Conservation (phyloP, 2,329 filamentous ascomycete species). For the Penicillium sp. region DNA sequence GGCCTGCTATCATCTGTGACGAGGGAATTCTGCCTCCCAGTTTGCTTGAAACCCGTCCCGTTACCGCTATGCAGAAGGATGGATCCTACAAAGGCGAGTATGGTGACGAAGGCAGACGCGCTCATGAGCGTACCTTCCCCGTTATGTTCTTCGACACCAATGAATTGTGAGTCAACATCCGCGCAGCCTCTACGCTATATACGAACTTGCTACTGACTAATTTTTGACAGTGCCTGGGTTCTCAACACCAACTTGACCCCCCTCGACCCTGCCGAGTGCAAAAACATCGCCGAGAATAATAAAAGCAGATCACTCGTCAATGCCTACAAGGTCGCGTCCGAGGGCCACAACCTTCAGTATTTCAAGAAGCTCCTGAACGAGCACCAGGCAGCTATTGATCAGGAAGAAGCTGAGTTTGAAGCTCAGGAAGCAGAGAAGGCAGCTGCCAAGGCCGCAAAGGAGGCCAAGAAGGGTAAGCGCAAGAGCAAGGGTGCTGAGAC, state of each 20-base stretch:
- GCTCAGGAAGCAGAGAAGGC: slow-evolving; percentile 60
- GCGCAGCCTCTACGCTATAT: neutral
- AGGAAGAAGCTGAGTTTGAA: slow-evolving; percentile 51
- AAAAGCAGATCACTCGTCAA: slow-evolving; percentile 80
- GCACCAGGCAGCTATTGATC: slow-evolving; percentile 56
- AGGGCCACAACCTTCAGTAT: slow-evolving; percentile 73
- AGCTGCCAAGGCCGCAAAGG: slow-evolving; percentile 54
- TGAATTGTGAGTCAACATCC: slow-evolving; percentile 76
- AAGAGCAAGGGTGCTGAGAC: slow-evolving; percentile 51
- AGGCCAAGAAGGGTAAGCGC: slow-evolving; percentile 50
- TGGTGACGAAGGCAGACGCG: slow-evolving; percentile 82
- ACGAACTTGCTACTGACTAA: slow-evolving; percentile 5
- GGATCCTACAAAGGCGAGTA: slow-evolving; percentile 86
- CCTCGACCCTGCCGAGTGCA: slow-evolving; percentile 71
- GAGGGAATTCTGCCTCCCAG: slow-evolving; percentile 86
- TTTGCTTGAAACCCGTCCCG: slow-evolving; percentile 75
- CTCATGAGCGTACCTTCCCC: slow-evolving; percentile 80
- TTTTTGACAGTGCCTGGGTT: slow-evolving; percentile 74
- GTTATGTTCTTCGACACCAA: slow-evolving; percentile 95
- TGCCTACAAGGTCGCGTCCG: slow-evolving; percentile 77
- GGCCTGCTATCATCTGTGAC: slow-evolving; percentile 92
- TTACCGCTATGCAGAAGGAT: slow-evolving; percentile 77
- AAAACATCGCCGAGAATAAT: slow-evolving; percentile 62
- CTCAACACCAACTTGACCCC: slow-evolving; percentile 78
- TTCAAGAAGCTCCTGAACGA: slow-evolving; percentile 76